A percentile compares a stretch with the other conserved stretches of the same genome.
These are phyloP conservation scores for Microcyclospora pomicola DNA, from an alignment of 2,329 filamentous ascomycete species.

Conservation along the genomic window DNA sequence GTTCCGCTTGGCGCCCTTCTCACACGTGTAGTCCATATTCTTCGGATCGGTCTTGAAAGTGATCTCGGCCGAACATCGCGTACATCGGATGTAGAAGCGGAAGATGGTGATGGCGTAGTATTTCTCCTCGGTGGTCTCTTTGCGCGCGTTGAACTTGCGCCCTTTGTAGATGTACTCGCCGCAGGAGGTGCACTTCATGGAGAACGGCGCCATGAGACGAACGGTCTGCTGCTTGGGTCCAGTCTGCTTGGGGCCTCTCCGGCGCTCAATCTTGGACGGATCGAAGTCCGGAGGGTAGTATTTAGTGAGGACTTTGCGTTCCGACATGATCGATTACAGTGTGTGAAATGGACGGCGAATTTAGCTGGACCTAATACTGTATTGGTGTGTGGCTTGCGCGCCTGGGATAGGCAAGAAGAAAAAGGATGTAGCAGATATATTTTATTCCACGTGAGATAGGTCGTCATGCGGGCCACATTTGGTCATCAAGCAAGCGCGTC, in stretches of 20 bases:
- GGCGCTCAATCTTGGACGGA: conserved; percentile 56
- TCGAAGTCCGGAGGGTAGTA: conserved; percentile 75
- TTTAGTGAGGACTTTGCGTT: conserved; percentile 64
- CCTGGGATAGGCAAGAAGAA: no score
- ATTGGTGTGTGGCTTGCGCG: no score
- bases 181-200: conserved; percentile 57
- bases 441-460: no score
- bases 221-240: conserved; percentile 77
- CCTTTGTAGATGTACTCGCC: conserved; percentile 85
- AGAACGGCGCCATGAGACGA: conserved; percentile 79
- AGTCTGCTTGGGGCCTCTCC: conserved; percentile 53
- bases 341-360: no score
- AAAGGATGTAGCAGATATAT: no score
- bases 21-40: conserved; percentile 75
- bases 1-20: conserved; percentile 77
- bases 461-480: no score
- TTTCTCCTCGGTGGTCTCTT: conserved; percentile 80
- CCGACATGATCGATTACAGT: conserved; percentile 48
- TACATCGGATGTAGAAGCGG: conserved; percentile 74
- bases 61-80: conserved; percentile 72
- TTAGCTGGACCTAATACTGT: no score
- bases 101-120: conserved; percentile 82
- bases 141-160: conserved; percentile 88
- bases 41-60: conserved; percentile 92
- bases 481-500: no score